Conservation (phyloP, 2,329 filamentous ascomycete species). For the Colletotrichum simmondsii region DNA sequence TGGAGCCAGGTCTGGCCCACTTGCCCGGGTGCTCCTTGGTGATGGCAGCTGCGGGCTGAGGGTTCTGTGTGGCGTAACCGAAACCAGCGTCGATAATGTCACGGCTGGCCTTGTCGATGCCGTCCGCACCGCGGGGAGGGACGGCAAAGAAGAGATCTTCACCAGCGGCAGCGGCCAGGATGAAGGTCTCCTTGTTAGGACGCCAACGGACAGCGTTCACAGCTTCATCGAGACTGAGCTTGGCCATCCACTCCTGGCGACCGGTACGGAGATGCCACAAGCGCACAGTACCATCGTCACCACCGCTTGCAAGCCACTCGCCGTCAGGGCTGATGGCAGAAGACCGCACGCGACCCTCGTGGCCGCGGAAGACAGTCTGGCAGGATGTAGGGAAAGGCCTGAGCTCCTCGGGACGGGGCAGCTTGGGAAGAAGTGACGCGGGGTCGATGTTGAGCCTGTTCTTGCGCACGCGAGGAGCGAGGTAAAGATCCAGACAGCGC, state of each 20-base stretch:
- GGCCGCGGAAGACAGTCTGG: constrained; percentile 87
- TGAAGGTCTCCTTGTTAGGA: constrained; percentile 81
- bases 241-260: constrained; percentile 86
- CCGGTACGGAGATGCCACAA: constrained; percentile 91
- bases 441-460: constrained; percentile 98
- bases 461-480: constrained; percentile 90
- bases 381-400: constrained; percentile 94
- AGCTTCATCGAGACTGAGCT: constrained; percentile 80
- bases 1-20: constrained; percentile 83
- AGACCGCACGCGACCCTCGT: constrained; percentile 87
- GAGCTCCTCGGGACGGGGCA: constrained; percentile 92
- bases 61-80: constrained; percentile 83
- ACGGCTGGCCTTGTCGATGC: constrained; percentile 78
- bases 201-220: constrained; percentile 92
- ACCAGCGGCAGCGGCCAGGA: constrained; percentile 85
- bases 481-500: constrained; percentile 92
- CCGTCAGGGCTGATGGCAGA: constrained; percentile 88
- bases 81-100: constrained; percentile 89
- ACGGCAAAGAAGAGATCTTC: constrained; percentile 89
- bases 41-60: constrained; percentile 62
- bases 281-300: constrained; percentile 91
- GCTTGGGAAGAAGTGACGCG: constrained; percentile 88
- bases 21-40: constrained; percentile 82
- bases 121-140: constrained; percentile 78
- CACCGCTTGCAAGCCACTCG: constrained; percentile 88